Percentiles rank a stretch among this genome's conserved stretches.
These are phyloP conservation scores for Cicer chorassanicum DNA, from an alignment of 306 rosid species.

Conservation along the genomic window DNA sequence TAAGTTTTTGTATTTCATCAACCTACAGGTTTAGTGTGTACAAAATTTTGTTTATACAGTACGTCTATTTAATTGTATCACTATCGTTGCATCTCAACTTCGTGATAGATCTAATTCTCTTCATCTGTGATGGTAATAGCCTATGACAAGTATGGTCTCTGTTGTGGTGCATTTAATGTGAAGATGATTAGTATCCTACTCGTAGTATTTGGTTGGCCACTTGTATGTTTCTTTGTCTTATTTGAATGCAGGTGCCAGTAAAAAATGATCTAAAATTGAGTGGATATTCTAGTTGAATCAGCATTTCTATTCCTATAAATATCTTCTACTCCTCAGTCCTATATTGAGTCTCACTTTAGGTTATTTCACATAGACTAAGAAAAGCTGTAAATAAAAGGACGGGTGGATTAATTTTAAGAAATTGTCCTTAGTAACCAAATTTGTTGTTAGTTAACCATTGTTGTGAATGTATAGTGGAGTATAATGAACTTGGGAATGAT, in stretches of 20 bases:
- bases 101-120: conserved; percentile 14
- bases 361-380: not conserved
- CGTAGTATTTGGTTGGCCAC: conserved; percentile 22
- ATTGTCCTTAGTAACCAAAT: not conserved
- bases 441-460: not conserved
- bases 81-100: not conserved
- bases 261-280: not conserved
- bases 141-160: not conserved
- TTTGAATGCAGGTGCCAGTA: conserved; percentile 7
- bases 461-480: not conserved
- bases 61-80: conserved; percentile 6
- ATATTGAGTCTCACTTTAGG: not conserved
- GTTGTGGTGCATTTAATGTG: conserved; percentile 3
- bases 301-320: conserved; percentile 29
- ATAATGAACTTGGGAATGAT: not conserved
- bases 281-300: conserved; percentile 17
- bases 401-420: not conserved
- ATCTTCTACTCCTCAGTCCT: not conserved
- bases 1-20: conserved; percentile 32
- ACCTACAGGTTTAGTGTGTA: not conserved
- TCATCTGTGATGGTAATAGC: not conserved
- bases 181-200: not conserved
- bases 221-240: conserved; percentile 8
- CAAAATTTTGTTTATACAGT: not conserved
- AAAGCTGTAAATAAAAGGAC: not conserved